Percentiles rank a stretch among this genome's conserved stretches.
Conservation (phyloP, 495 filamentous ascomycete genomes). For the Neurospora sp. region DNA sequence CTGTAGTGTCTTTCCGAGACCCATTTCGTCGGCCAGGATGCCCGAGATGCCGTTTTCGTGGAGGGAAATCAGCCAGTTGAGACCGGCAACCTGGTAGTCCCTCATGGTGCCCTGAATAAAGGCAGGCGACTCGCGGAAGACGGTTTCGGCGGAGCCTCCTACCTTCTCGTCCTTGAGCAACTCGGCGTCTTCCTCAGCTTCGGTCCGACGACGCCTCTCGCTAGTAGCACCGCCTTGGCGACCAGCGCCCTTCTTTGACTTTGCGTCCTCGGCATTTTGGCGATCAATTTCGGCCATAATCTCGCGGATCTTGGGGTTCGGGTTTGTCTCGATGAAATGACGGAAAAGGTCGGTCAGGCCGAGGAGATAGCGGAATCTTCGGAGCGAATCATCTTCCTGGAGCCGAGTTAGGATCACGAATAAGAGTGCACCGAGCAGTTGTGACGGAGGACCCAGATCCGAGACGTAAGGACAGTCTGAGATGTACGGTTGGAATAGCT, state of each 20-base stretch:
- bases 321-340: conserved; percentile 97
- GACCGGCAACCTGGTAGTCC: conserved; percentile 87
- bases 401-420: conserved; percentile 8
- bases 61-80: conserved; percentile 97
- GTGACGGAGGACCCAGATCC: not conserved
- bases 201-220: conserved; percentile 74
- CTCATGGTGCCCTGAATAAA: conserved; percentile 88
- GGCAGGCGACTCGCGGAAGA: conserved; percentile 84
- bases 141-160: conserved; percentile 72
- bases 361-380: conserved; percentile 89
- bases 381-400: conserved; percentile 90
- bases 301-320: conserved; percentile 80
- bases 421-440: not conserved
- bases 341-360: conserved; percentile 96
- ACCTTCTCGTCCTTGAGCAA: conserved; percentile 82
- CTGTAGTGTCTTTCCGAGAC: conserved; percentile 87
- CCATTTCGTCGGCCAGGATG: conserved; percentile 97
- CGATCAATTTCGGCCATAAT: conserved; percentile 89
- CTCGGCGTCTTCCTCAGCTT: conserved; percentile 97
- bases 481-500: conserved; percentile 3
- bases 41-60: conserved; percentile 99
- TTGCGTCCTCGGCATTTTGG: conserved; percentile 70
- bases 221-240: conserved; percentile 78
- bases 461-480: not conserved
- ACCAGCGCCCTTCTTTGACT: conserved; percentile 58